A percentile compares a stretch with the other conserved stretches of the same genome.
These are phyloP conservation scores for Linaria vulgaris DNA, from an alignment of 257 asterid species.

Conservation along the genomic window DNA sequence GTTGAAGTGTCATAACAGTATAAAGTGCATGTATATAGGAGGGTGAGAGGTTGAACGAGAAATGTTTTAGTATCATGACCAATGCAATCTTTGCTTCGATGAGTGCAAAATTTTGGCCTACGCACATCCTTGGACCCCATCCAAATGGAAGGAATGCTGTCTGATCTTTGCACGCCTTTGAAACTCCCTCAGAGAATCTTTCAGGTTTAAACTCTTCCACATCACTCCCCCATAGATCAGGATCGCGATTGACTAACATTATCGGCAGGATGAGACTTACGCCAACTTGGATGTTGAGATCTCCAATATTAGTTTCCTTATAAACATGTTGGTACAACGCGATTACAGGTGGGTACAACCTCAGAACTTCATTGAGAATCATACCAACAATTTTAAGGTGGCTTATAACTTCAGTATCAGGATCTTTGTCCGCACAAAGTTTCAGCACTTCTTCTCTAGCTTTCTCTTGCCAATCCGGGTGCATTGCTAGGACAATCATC, in stretches of 20 bases:
- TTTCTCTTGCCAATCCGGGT: conserved; percentile 51
- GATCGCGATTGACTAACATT: conserved; percentile 44
- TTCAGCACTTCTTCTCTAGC: conserved; percentile 52
- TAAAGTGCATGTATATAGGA: conserved; percentile 56
- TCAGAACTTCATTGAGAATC: conserved; percentile 49
- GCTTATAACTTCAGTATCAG: conserved; percentile 36
- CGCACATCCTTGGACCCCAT: conserved; percentile 53
- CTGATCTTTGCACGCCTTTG: conserved; percentile 45
- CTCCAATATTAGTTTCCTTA: conserved; percentile 41
- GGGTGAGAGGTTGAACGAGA: conserved; percentile 47
- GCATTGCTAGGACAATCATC: conserved; percentile 47
- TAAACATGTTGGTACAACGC: conserved; percentile 36
- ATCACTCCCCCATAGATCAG: conserved; percentile 58
- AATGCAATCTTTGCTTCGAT: conserved; percentile 53
- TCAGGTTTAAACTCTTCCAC: conserved; percentile 54
- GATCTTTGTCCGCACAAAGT: conserved; percentile 36
- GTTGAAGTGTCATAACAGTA: conserved; percentile 51
- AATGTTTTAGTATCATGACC: conserved; percentile 41
- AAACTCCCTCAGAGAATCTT: conserved; percentile 46
- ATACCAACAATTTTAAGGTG: conserved; percentile 56
- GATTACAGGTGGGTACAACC: conserved; percentile 53
- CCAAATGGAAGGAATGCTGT: conserved; percentile 57
- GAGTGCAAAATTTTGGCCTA: conserved; percentile 52
- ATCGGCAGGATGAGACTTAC: conserved; percentile 41
- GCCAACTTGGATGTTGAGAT: conserved; percentile 40